These are phyloP conservation scores for Cladochytrium tenue DNA, from an alignment of 371 early-diverging fungal genomes.

Conservation along the genomic window DNA sequence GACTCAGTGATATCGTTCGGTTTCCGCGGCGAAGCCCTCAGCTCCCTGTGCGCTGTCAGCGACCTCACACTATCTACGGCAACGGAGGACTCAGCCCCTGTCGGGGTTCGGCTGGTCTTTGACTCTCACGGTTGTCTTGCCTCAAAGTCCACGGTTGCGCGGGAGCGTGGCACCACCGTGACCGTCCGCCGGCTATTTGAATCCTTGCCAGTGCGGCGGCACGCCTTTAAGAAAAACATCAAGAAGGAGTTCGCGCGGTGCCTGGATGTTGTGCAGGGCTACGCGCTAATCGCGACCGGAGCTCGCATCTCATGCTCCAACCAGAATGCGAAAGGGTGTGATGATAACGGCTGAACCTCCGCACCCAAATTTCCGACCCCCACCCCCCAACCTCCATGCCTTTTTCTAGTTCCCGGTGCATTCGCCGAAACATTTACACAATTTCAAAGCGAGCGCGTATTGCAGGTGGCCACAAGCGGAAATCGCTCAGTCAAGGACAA, in stretches of 20 bases:
- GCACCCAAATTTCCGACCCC: too few species aligned
- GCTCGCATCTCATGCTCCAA: slow-evolving; percentile 71
- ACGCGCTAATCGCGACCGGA: slow-evolving; percentile 71
- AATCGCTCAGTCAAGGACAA: slow-evolving; percentile 67
- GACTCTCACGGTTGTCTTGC: slow-evolving; percentile 60
- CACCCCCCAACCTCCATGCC: too few species aligned
- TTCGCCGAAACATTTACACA: too few species aligned
- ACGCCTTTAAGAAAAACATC: slow-evolving; percentile 80
- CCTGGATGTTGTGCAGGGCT: slow-evolving; percentile 79
- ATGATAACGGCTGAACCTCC: too few species aligned
- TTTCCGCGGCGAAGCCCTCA: slow-evolving; percentile 70
- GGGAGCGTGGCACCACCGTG: slow-evolving; percentile 82
- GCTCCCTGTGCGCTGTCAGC: slow-evolving; percentile 51
- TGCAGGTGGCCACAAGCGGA: slow-evolving; percentile 58
- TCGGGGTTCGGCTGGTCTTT: slow-evolving; percentile 73
- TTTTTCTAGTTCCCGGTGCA: too few species aligned
- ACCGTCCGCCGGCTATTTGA: slow-evolving; percentile 76
- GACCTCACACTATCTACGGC: slow-evolving; percentile 30
- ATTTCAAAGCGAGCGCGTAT: slow-evolving; percentile 27
- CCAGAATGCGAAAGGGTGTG: slow-evolving; percentile 63
- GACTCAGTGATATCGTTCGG: slow-evolving; percentile 60
- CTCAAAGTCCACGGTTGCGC: slow-evolving; percentile 50
- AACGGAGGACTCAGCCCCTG: slow-evolving; percentile 26
- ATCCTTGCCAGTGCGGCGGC: slow-evolving; percentile 84
- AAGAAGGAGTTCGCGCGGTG: slow-evolving; percentile 79